phyloP scores from a whole-genome alignment of 2,329 filamentous ascomycete species.

The Neofusicoccum parvum region DNA sequence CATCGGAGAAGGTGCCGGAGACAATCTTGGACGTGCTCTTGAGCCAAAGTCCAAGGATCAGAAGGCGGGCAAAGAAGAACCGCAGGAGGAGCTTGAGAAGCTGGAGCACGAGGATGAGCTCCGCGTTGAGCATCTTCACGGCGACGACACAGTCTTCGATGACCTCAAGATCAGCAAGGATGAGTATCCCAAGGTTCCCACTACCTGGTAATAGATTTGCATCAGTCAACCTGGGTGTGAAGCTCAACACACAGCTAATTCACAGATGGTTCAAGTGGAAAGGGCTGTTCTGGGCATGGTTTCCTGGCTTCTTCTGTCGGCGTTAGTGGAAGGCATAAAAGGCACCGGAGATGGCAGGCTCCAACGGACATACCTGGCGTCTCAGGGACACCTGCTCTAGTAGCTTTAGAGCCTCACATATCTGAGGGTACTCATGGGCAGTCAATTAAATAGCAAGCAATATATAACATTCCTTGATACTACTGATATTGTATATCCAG shows the following conservation, averaged over 20 bases:
- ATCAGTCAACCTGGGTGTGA: not conserved
- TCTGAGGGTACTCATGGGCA: too few species aligned
- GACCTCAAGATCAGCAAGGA: slow-evolving; percentile 63
- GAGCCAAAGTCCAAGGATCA: slow-evolving; percentile 61
- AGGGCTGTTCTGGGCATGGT: too few species aligned
- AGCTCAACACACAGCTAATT: too few species aligned
- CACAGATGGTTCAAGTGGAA: not conserved
- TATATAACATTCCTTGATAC: too few species aligned
- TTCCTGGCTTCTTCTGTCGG: too few species aligned
- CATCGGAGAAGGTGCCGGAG: slow-evolving; percentile 67
- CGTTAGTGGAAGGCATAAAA: too few species aligned
- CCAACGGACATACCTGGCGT: too few species aligned
- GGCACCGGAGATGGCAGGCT: too few species aligned
- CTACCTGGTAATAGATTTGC: slow-evolving; percentile 55
- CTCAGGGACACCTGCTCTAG: too few species aligned
- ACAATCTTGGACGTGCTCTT: slow-evolving; percentile 58
- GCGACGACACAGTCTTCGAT: slow-evolving; percentile 62
- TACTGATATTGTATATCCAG: too few species aligned
- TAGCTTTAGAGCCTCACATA: too few species aligned
- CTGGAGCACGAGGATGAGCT: slow-evolving; percentile 74
- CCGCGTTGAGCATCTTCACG: slow-evolving; percentile 62
- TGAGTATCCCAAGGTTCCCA: slow-evolving; percentile 65
- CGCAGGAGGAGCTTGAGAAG: slow-evolving; percentile 71
- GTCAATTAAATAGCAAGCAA: too few species aligned
- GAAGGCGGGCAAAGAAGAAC: slow-evolving; percentile 61